phyloP scores from a whole-genome alignment of 2,329 filamentous ascomycete genomes.

The Paecilomyces sp. region DNA sequence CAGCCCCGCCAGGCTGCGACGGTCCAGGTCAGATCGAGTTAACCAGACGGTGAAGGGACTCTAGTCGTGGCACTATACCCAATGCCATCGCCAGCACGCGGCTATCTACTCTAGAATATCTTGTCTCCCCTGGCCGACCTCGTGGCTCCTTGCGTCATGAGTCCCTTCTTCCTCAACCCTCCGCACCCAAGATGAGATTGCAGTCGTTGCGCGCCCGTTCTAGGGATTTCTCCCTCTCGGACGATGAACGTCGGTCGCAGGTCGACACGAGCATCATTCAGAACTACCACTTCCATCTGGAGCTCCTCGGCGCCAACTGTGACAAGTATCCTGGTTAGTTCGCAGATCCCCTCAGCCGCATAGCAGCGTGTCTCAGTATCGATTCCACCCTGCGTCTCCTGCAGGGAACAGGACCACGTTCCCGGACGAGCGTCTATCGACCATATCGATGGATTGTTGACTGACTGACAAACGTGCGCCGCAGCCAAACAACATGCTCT shows the following conservation, averaged over 20 bases:
- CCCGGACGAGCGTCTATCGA: neutral
- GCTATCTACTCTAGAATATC: neutral
- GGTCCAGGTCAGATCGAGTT: neutral
- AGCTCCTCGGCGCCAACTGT: slow-evolving; percentile 17
- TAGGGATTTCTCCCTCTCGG: neutral
- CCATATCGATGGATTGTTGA: slow-evolving; percentile 1
- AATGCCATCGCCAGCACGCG: neutral
- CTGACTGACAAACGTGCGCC: slow-evolving; percentile 1
- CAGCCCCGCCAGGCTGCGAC: neutral
- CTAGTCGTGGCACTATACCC: neutral
- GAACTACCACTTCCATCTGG: slow-evolving; percentile 22
- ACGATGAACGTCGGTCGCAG: neutral
- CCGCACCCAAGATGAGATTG: neutral
- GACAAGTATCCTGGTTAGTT: slow-evolving; percentile 37
- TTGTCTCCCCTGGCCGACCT: neutral
- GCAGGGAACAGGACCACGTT: neutral
- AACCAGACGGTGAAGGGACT: neutral
- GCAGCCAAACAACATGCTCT: slow-evolving; percentile 46
- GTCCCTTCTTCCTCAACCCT: neutral
- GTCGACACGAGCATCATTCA: neutral
- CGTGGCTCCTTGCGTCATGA: neutral
- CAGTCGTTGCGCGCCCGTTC: neutral
- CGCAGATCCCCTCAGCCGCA: neutral
- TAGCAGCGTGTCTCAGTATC: neutral
- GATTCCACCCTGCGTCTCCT: neutral